Evolutionary conservation across 2,329 filamentous ascomycete species (phyloP).

Genomic region (Aureobasidium sp.): DNA sequence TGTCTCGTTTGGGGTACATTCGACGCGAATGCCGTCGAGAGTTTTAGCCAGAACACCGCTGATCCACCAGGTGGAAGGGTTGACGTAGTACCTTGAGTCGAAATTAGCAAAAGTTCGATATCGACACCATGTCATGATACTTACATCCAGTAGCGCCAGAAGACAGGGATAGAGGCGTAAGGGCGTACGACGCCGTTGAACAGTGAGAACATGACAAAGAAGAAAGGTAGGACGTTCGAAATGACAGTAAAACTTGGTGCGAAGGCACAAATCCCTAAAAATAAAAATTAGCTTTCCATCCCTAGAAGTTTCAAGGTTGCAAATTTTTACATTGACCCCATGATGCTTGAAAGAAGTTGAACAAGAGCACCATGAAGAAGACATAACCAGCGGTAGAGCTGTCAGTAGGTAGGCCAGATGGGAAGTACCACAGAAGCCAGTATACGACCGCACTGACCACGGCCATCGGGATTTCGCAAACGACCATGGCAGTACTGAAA

Average conservation of each 20-base stretch:
- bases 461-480: conserved; percentile 64
- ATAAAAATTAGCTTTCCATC: too few relatives aligned
- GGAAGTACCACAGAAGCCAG: conserved; percentile 69
- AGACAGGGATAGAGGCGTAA: conserved; percentile 55
- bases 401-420: conserved; percentile 60
- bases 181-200: conserved; percentile 73
- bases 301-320: too few relatives aligned
- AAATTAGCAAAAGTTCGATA: neutral
- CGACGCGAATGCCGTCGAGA: conserved; percentile 40
- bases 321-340: conserved; percentile 41
- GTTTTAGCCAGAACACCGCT: conserved; percentile 60
- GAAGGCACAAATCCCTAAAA: conserved; percentile 65
- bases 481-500: conserved; percentile 64
- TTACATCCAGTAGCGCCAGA: conserved; percentile 68
- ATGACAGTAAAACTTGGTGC: conserved; percentile 73
- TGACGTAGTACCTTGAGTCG: conserved; percentile 23
- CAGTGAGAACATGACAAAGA: conserved; percentile 67
- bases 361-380: conserved; percentile 70
- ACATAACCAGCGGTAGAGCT: conserved; percentile 61
- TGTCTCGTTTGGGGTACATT: conserved; percentile 45
- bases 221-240: conserved; percentile 66
- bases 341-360: conserved; percentile 62
- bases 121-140: conserved; percentile 27
- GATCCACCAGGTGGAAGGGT: conserved; percentile 64
- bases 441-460: conserved; percentile 59